Percentiles rank a stretch among this genome's conserved stretches.
Evolutionary conservation across 2,329 filamentous ascomycete species (phyloP).

Genomic region (Diaporthe amygdali): DNA sequence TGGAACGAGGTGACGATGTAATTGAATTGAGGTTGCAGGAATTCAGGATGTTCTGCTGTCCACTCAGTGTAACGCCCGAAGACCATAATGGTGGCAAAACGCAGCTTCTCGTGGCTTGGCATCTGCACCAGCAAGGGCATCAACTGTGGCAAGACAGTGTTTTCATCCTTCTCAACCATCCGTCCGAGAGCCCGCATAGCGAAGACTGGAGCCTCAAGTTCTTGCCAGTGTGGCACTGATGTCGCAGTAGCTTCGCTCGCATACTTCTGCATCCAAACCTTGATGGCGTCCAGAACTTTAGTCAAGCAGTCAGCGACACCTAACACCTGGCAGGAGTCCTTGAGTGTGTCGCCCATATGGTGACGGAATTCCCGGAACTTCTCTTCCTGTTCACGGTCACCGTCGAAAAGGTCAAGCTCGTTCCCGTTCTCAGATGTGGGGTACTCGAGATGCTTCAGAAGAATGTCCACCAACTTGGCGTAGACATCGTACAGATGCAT

Average conservation of each 20-base stretch:
- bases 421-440: slow-evolving; percentile 76
- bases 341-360: slow-evolving; percentile 96
- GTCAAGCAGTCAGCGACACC: slow-evolving; percentile 88
- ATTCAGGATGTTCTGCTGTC: slow-evolving; percentile 93
- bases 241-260: slow-evolving; percentile 74
- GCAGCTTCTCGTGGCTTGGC: slow-evolving; percentile 95
- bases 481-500: slow-evolving; percentile 81
- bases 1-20: slow-evolving; percentile 95
- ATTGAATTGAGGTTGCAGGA: slow-evolving; percentile 88
- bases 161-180: slow-evolving; percentile 92
- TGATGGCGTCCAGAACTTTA: slow-evolving; percentile 86
- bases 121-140: slow-evolving; percentile 95
- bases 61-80: slow-evolving; percentile 96
- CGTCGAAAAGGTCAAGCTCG: slow-evolving; percentile 88
- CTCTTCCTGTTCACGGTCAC: slow-evolving; percentile 93
- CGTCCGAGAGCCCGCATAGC: slow-evolving; percentile 94
- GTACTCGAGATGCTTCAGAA: slow-evolving; percentile 89
- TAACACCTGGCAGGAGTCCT: slow-evolving; percentile 96
- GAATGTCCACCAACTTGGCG: slow-evolving; percentile 87
- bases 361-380: slow-evolving; percentile 97
- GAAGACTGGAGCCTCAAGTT: slow-evolving; percentile 93
- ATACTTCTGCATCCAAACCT: slow-evolving; percentile 86
- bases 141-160: slow-evolving; percentile 83
- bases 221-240: slow-evolving; percentile 92
- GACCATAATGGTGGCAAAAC: slow-evolving; percentile 98